A percentile compares a stretch with the other conserved stretches of the same genome.
phyloP scores from a whole-genome alignment of 495 filamentous ascomycete genomes.

The Thozetella sp. region DNA sequence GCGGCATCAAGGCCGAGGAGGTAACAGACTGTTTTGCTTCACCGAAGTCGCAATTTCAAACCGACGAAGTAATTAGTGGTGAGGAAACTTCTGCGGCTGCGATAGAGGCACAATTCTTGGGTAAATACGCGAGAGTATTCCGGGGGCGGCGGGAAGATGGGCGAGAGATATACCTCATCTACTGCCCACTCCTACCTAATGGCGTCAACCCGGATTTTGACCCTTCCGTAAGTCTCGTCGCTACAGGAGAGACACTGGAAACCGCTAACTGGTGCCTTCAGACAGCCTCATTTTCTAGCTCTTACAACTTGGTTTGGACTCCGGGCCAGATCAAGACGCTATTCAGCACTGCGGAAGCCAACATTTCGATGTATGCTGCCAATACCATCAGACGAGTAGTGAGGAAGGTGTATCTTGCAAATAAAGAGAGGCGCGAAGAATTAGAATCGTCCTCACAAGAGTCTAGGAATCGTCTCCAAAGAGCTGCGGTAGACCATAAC shows the following conservation, averaged over 20 bases:
- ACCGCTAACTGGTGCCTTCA: background rate
- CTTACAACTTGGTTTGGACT: conserved; percentile 8
- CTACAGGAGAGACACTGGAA: background rate
- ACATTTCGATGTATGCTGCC: conserved; percentile 2
- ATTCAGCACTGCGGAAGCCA: conserved; percentile 1
- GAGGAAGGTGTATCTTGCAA: conserved; percentile 5
- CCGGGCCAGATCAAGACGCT: conserved; percentile 7
- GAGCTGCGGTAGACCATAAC: too few relatives aligned
- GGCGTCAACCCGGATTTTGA: conserved; percentile 4
- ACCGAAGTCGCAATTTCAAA: background rate
- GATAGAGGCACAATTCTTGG: conserved; percentile 1
- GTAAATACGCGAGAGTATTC: conserved; percentile 6
- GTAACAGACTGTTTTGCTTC: background rate
- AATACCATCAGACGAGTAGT: conserved; percentile 1
- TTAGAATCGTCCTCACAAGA: background rate
- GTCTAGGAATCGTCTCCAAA: background rate
- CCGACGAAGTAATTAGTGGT: background rate
- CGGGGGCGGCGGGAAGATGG: conserved; percentile 3
- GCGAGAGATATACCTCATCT: conserved; percentile 5
- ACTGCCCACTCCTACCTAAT: conserved; percentile 7
- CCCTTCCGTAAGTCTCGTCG: background rate
- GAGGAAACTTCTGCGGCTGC: background rate
- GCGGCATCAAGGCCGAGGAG: background rate
- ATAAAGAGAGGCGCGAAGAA: background rate
- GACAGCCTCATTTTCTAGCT: conserved; percentile 3